phyloP scores from a whole-genome alignment of 805 yeast genomes.

The Candida xyloterini region DNA sequence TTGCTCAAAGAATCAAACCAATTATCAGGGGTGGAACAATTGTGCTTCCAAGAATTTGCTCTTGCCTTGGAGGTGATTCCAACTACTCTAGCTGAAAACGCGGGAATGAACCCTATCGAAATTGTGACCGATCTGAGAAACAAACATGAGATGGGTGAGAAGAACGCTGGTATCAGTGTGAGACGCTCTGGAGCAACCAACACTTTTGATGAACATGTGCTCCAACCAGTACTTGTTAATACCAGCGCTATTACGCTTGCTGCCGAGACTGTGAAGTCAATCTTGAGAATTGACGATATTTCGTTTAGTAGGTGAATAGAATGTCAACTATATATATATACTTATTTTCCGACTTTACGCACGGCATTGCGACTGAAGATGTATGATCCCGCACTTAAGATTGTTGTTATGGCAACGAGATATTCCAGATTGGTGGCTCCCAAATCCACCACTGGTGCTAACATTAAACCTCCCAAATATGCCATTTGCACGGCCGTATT shows the following conservation, averaged over 20 bases:
- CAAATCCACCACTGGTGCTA: slow-evolving; percentile 44
- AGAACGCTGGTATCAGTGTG: slow-evolving; percentile 92
- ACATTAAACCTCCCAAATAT: slow-evolving; percentile 65
- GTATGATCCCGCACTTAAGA: slow-evolving; percentile 76
- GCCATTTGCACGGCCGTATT: slow-evolving; percentile 94
- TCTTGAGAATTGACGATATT: slow-evolving; percentile 94
- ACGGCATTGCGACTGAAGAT: slow-evolving; percentile 69
- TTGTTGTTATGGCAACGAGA: slow-evolving; percentile 66
- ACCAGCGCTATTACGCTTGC: slow-evolving; percentile 94
- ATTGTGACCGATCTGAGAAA: slow-evolving; percentile 90
- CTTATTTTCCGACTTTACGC: slow-evolving; percentile 1
- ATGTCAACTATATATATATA: not conserved
- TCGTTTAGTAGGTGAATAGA: slow-evolving; percentile 69
- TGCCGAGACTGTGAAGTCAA: slow-evolving; percentile 93
- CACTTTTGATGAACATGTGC: slow-evolving; percentile 87
- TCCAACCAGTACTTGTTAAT: slow-evolving; percentile 94
- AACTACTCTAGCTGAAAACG: slow-evolving; percentile 91
- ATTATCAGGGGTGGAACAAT: slow-evolving; percentile 81
- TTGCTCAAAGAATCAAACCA: slow-evolving; percentile 68
- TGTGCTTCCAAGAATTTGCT: slow-evolving; percentile 90
- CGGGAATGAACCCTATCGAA: slow-evolving; percentile 87
- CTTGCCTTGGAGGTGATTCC: slow-evolving; percentile 91
- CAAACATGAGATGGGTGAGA: slow-evolving; percentile 87
- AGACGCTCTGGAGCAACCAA: slow-evolving; percentile 91
- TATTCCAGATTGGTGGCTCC: slow-evolving; percentile 40